A percentile compares a stretch with the other conserved stretches of the same genome.
phyloP scores from a whole-genome alignment of 1,139 yeast genomes.

The Scheffersomyces titani region DNA sequence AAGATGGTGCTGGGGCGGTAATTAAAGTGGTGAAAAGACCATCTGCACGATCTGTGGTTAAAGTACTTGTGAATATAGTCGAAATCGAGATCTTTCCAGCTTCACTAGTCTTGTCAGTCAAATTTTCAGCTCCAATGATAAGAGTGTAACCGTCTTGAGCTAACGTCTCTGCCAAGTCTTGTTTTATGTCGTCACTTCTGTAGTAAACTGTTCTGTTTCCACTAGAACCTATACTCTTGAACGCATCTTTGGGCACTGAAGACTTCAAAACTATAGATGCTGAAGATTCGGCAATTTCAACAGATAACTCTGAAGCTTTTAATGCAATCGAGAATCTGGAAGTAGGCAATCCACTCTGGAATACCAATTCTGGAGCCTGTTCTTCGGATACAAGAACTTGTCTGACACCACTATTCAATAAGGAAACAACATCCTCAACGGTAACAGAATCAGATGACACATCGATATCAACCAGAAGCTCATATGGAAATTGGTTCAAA shows the following conservation, averaged over 20 bases:
- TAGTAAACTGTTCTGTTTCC: conserved; percentile 50
- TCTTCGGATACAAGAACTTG: conserved; percentile 46
- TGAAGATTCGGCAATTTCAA: conserved; percentile 15
- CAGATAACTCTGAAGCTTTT: conserved; percentile 12
- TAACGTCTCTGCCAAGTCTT: conserved; percentile 28
- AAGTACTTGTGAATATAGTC: conserved; percentile 52
- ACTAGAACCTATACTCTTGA: conserved; percentile 22
- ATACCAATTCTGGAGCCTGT: conserved; percentile 33
- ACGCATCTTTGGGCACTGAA: conserved; percentile 14
- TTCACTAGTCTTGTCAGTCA: conserved; percentile 43
- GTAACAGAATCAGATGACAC: conserved; percentile 21
- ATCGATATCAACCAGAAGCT: conserved; percentile 37
- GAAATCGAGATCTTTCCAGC: conserved; percentile 46
- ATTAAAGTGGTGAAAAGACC: conserved; percentile 85
- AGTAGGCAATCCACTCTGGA: conserved; percentile 60
- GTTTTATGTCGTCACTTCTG: conserved; percentile 18
- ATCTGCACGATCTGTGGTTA: conserved; percentile 83
- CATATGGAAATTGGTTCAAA: conserved; percentile 33
- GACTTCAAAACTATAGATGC: conserved; percentile 25
- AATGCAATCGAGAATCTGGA: conserved; percentile 53
- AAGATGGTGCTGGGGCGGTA: conserved; percentile 56
- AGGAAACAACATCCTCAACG: conserved; percentile 48
- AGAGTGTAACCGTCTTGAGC: conserved; percentile 48
- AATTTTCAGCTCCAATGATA: conserved; percentile 39
- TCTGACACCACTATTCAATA: conserved; percentile 69